Base-by-base conservation (phyloP, 495 filamentous ascomycete species). In the Talaromyces stipitatus region DNA sequence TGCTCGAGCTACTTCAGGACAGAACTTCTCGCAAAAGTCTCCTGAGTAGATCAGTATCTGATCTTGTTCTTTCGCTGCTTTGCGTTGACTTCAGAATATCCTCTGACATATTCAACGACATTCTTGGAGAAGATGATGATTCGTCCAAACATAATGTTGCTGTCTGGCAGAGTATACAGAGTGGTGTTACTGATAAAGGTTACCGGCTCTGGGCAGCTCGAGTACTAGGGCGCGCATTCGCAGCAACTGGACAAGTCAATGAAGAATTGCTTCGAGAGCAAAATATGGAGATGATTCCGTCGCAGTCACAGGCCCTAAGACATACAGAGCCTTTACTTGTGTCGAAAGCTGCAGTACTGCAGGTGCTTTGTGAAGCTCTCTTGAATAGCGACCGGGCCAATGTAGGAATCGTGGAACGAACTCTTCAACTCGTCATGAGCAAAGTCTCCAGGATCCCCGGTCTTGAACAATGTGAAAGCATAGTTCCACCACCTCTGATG, bases 161-260 rank as follows among this genome's bases (percentile, higher is more conserved):
- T 28, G 74, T 96, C 2, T 91, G 86, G 82, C 82, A 87, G 61
- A 90, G 84, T 22, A 87, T 90, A 61, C 79, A 83, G 56, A 74
- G 77, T 23, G 72, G 77, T 36, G 69, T 75, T 9, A 76, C 85
- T 28, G 86, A 85, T 43, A 72, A 76, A 26, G 79, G 83, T 20
- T 97, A 94, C 66, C 71, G 88, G 11, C 70, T 89, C 3, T 98
- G 94, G 94, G 88, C 87, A 36, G 91, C 86, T 6, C 81, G 84
- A 54, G 86, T 91, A 14, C 76, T 98, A 22, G 94, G 94, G 18
- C 82, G 90, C 61, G 85, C 90, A 0, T 97, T 91, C 70, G 85
- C 87, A 45, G 79, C 87, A 3, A 88, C 84, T 50, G 89, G 89
- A 16, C 72, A 82, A 57, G 78, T 89, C 26, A 62, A 64, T 48